Base-by-base conservation (phyloP, 2,329 filamentous ascomycete species). In the Sporothrix sp. region DNA sequence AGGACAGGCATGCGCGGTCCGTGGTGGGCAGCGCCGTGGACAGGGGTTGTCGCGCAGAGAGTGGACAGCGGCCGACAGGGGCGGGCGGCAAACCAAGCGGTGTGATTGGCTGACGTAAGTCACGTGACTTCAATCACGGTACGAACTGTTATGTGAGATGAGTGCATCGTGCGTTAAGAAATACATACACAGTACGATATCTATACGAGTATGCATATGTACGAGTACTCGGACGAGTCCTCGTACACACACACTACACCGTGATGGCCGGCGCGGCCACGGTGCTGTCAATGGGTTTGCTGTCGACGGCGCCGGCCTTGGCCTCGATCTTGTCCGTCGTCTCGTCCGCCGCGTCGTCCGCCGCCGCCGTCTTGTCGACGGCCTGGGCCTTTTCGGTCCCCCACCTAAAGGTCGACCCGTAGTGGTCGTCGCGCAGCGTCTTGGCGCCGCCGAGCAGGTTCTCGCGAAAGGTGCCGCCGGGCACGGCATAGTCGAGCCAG, bases 81-180 rank as follows among this genome's bases (percentile, higher is more conserved):
- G 35, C 30, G 50, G 56, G 56, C 56, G 56, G 52, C 25, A 58
- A 58, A 25, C 48, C 23, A 42, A 13, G 7, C 16, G 13, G 20
- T 47, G n/a, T 51, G 43, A 58, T 58, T 58, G 52, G 56, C 30
- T 53, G 20, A 20, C 16, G 30, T 13, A 20, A 18, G 30, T 35
- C 43, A 45, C 43, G 43, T 45, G 38, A 18, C n/a, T n/a, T n/a
- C n/a, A n/a, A n/a, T n/a, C n/a, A 28, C 25, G 25, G 25, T 6
- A 28, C 25, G 25, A 28, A 28, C 25, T n/a, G n/a, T n/a, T n/a
- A n/a, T n/a, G n/a, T n/a, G n/a, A n/a, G n/a, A n/a, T n/a, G n/a
- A n/a, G n/a, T n/a, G n/a, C n/a, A n/a, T n/a, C n/a, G n/a, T n/a
- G n/a, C n/a, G n/a, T n/a, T n/a, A n/a, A n/a, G n/a, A n/a, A n/a